phyloP scores from a whole-genome alignment of 192 early-diverging fungal species.

The Tieghemiomyces parasiticus region DNA sequence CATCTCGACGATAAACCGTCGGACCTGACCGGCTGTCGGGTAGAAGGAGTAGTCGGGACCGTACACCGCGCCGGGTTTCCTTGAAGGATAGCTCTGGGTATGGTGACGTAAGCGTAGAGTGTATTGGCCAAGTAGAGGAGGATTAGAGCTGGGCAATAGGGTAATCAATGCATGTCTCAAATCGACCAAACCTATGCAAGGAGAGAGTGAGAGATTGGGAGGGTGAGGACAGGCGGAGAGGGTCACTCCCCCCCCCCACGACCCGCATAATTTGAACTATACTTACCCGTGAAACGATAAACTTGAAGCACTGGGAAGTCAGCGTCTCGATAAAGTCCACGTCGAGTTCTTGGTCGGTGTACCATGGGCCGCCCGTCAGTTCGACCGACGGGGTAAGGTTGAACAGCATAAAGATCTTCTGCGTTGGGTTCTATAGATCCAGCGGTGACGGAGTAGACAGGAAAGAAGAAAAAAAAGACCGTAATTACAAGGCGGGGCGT shows the following conservation, averaged over 20 bases:
- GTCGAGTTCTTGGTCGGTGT: slow-evolving; percentile 84
- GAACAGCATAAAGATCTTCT: slow-evolving; percentile 82
- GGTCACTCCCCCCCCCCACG: no score
- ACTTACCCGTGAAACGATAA: slow-evolving; percentile 33
- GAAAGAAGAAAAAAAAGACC: no score
- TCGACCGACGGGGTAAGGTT: slow-evolving; percentile 70
- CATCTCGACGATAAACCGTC: slow-evolving; percentile 50
- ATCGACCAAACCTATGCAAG: no score
- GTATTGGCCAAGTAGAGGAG: not conserved
- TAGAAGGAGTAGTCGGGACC: slow-evolving; percentile 48
- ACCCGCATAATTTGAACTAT: no score
- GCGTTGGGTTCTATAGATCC: slow-evolving; percentile 70
- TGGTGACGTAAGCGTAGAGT: no score
- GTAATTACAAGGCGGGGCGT: no score
- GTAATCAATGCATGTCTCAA: no score
- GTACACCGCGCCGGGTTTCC: slow-evolving; percentile 36
- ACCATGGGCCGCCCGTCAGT: slow-evolving; percentile 87
- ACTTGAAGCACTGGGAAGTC: slow-evolving; percentile 51
- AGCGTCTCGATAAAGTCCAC: slow-evolving; percentile 77
- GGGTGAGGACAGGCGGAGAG: no score
- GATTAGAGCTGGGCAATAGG: no score
- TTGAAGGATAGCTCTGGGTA: slow-evolving; percentile 37
- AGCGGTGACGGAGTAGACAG: no score
- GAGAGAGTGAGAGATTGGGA: no score
- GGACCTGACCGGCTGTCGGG: slow-evolving; percentile 53